Conservation (phyloP, 306 rosid species). For the Acmispon strigosus region DNA sequence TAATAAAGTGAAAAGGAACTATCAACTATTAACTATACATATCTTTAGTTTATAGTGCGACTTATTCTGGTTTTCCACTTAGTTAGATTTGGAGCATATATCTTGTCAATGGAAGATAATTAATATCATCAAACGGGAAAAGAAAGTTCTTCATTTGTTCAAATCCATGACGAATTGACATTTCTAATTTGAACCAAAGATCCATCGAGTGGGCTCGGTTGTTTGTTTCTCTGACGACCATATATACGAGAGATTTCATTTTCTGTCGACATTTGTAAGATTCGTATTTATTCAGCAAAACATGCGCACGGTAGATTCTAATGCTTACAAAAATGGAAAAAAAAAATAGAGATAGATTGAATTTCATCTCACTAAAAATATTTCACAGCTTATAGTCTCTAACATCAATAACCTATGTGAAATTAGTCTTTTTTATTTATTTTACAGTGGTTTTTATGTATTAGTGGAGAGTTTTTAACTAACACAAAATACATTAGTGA, state of each 20-base stretch:
- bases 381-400: too few species aligned
- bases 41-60: slow-evolving; percentile 13
- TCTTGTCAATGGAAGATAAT: not conserved
- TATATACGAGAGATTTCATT: not conserved
- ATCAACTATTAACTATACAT: not conserved
- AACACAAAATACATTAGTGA: too few species aligned
- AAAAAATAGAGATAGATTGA: too few species aligned
- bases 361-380: too few species aligned
- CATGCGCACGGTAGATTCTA: not conserved
- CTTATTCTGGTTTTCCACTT: slow-evolving; percentile 9
- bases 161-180: not conserved
- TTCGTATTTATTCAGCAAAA: not conserved
- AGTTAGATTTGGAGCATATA: not conserved
- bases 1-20: slow-evolving; percentile 2
- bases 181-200: not conserved
- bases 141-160: not conserved
- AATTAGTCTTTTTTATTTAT: too few species aligned
- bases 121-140: not conserved
- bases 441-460: too few species aligned
- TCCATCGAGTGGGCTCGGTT: not conserved
- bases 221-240: not conserved
- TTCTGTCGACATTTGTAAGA: not conserved
- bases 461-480: too few species aligned
- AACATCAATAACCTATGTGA: too few species aligned
- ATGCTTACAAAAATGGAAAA: too few species aligned